phyloP scores from a whole-genome alignment of 805 yeast species.

The Wilhelminamyces savonicus region DNA sequence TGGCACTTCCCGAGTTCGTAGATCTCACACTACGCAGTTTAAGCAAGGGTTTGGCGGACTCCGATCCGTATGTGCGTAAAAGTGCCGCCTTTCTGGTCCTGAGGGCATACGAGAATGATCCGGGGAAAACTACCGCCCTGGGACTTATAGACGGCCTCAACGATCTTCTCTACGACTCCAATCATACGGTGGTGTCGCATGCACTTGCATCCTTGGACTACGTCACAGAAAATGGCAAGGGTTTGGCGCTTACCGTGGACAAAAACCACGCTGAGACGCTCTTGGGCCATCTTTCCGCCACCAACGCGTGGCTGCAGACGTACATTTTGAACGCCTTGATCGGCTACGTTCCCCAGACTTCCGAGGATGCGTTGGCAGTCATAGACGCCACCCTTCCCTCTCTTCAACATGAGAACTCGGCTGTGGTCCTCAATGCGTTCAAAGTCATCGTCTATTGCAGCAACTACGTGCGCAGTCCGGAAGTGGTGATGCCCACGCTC shows the following conservation, averaged over 20 bases:
- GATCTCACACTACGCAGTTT: slow-evolving; percentile 41
- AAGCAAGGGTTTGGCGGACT: slow-evolving; percentile 30
- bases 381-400: slow-evolving; percentile 64
- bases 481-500: slow-evolving; percentile 47
- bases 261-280: slow-evolving; percentile 34
- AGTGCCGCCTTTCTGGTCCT: slow-evolving; percentile 68
- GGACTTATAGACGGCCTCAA: slow-evolving; percentile 46
- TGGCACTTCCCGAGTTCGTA: slow-evolving; percentile 48
- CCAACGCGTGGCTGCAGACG: slow-evolving; percentile 70
- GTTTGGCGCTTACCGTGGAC: slow-evolving; percentile 49
- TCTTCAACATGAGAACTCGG: slow-evolving; percentile 72
- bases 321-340: slow-evolving; percentile 59
- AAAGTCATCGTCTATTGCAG: slow-evolving; percentile 65
- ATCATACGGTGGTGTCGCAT: slow-evolving; percentile 59
- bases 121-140: slow-evolving; percentile 35
- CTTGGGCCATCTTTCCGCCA: slow-evolving; percentile 25
- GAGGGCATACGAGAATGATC: slow-evolving; percentile 54
- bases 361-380: slow-evolving; percentile 59
- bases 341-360: slow-evolving; percentile 63
- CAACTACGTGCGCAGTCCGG: slow-evolving; percentile 60
- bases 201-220: slow-evolving; percentile 63
- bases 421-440: slow-evolving; percentile 73
- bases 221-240: slow-evolving; percentile 51
- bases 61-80: slow-evolving; percentile 57
- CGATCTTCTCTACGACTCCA: slow-evolving; percentile 47